These are phyloP conservation scores for Metroxylon sagu DNA, from an alignment of 176 grass and related monocot species.

Conservation along the genomic window DNA sequence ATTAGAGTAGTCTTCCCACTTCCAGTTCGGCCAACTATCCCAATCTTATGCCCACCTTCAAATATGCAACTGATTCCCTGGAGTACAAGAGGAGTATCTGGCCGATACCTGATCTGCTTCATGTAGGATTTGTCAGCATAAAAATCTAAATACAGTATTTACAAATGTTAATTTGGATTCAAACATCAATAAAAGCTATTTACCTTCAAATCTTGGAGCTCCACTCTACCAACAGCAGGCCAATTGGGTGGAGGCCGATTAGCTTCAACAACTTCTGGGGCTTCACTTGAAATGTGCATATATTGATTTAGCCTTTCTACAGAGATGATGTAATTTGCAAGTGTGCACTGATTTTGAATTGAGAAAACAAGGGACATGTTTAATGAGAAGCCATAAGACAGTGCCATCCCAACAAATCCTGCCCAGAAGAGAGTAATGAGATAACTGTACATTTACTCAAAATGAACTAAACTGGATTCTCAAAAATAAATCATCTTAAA, in stretches of 20 bases:
- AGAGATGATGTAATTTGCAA: slow-evolving; percentile 81
- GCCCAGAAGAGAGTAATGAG: slow-evolving; percentile 1
- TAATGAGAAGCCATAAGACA: slow-evolving; percentile 88
- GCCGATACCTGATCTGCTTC: slow-evolving; percentile 6
- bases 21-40: slow-evolving; percentile 35
- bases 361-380: slow-evolving; percentile 67
- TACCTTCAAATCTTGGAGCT: slow-evolving; percentile 80
- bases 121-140: too few species aligned
- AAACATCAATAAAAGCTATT: background rate
- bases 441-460: too few species aligned
- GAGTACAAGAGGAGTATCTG: slow-evolving; percentile 19
- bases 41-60: slow-evolving; percentile 31
- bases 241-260: slow-evolving; percentile 52
- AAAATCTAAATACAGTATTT: too few species aligned
- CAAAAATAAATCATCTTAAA: too few species aligned
- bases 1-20: slow-evolving; percentile 43
- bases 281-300: slow-evolving; percentile 73
- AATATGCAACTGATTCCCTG: slow-evolving; percentile 33
- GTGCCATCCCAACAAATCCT: slow-evolving; percentile 92
- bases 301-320: slow-evolving; percentile 93
- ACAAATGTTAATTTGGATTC: too few species aligned
- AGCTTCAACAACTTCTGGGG: slow-evolving; percentile 50
- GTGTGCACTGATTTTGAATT: slow-evolving; percentile 79
- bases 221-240: slow-evolving; percentile 65
- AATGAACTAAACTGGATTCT: too few species aligned